Evolutionary conservation across 768 basidiomycete genomes (phyloP).

Genomic region (Amanita phalloides): DNA sequence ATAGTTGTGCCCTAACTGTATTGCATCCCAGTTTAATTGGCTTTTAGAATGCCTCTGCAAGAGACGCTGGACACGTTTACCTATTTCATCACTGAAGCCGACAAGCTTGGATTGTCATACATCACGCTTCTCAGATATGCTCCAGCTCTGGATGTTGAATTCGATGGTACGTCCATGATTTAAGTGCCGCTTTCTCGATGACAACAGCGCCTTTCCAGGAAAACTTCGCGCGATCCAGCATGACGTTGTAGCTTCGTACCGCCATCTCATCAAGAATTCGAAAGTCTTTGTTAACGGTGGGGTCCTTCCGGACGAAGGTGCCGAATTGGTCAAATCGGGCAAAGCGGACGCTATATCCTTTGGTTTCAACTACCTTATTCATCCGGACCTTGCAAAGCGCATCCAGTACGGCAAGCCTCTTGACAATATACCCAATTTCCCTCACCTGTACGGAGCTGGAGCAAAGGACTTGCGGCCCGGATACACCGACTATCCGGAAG

Average conservation of each 20-base stretch:
- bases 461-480: conserved; percentile 18
- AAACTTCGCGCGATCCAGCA: conserved; percentile 23
- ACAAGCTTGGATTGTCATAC: conserved; percentile 24
- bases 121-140: conserved; percentile 21
- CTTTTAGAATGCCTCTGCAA: conserved; percentile 28
- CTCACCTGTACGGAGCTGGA: conserved; percentile 17
- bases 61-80: conserved; percentile 30
- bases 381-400: conserved; percentile 31
- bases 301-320: conserved; percentile 26
- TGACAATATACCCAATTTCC: conserved; percentile 19
- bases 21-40: background rate
- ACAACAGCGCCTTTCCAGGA: conserved; percentile 12
- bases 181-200: background rate
- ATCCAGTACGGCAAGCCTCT: conserved; percentile 22
- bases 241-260: conserved; percentile 28
- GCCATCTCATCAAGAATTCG: conserved; percentile 23
- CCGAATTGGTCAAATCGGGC: conserved; percentile 20
- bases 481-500: conserved; percentile 27
- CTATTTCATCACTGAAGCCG: conserved; percentile 29
- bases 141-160: conserved; percentile 12
- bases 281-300: conserved; percentile 27
- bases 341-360: conserved; percentile 27
- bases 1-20: background rate
- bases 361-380: conserved; percentile 25
- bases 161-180: conserved; percentile 17